Evolutionary conservation across 495 filamentous ascomycete species (phyloP).

Genomic region (Penicillium diatomitis): DNA sequence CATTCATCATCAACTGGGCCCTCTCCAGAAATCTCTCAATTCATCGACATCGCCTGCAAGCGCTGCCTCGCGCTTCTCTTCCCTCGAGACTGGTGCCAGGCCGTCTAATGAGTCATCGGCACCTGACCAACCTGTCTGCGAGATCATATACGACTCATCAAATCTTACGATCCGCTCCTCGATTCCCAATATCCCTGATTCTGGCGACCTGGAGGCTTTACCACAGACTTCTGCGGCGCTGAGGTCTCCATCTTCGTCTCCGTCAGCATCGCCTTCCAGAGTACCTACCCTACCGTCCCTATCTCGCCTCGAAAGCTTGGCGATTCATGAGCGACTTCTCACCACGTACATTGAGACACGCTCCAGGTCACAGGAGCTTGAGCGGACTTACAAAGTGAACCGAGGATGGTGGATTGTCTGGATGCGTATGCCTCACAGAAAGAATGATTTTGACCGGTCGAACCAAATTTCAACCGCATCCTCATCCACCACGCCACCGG

Average conservation of each 20-base stretch:
- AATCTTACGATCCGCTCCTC: conserved; percentile 71
- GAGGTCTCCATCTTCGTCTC: conserved; percentile 56
- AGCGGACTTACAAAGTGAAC: conserved; percentile 84
- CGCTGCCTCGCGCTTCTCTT: conserved; percentile 40
- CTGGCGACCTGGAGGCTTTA: conserved; percentile 15
- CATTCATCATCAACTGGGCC: conserved; percentile 71
- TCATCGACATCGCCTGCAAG: conserved; percentile 52
- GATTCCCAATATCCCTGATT: conserved; percentile 83
- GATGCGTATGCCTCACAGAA: conserved; percentile 55
- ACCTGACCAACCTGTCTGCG: conserved; percentile 52
- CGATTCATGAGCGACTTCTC: conserved; percentile 78
- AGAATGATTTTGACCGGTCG: conserved; percentile 13
- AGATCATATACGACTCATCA: conserved; percentile 77
- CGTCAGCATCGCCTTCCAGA: conserved; percentile 61
- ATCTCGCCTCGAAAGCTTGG: conserved; percentile 83
- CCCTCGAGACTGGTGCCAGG: conserved; percentile 16
- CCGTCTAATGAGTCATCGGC: conserved; percentile 19
- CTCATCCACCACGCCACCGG: conserved; percentile 9
- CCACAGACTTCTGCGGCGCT: conserved; percentile 10
- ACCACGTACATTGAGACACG: conserved; percentile 61
- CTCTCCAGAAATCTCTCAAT: conserved; percentile 63
- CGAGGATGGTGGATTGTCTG: conserved; percentile 97
- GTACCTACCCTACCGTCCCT: conserved; percentile 33
- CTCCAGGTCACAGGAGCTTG: conserved; percentile 50
- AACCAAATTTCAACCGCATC: conserved; percentile 13